phyloP scores from a whole-genome alignment of 1,284 basidiomycete species.

The Ustilago vetiveriae region DNA sequence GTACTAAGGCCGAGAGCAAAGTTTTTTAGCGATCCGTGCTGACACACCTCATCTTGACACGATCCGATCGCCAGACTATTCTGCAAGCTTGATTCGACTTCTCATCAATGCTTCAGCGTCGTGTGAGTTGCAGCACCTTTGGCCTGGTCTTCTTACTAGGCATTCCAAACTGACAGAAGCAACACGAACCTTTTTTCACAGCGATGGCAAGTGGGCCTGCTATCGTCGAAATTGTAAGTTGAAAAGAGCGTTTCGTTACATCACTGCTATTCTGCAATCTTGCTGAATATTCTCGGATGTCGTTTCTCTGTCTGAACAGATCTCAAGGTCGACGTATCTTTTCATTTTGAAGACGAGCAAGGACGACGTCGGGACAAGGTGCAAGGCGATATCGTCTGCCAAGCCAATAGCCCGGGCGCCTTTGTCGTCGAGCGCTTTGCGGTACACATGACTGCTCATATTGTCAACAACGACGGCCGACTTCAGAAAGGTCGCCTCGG shows the following conservation, averaged over 20 bases:
- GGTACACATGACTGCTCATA: slow-evolving; percentile 29
- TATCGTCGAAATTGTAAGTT: slow-evolving; percentile 42
- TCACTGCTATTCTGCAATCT: no score
- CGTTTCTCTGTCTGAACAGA: not conserved
- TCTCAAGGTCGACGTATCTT: slow-evolving; percentile 42
- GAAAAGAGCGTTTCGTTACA: no score
- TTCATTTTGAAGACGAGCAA: slow-evolving; percentile 19
- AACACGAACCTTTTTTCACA: not conserved
- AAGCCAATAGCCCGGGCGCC: not conserved
- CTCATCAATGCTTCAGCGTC: slow-evolving; percentile 43
- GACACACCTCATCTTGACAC: not conserved
- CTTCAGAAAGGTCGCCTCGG: slow-evolving; percentile 22
- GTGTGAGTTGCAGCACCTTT: slow-evolving; percentile 8
- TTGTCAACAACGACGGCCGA: slow-evolving; percentile 19
- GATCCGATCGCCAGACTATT: slow-evolving; percentile 4
- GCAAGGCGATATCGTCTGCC: slow-evolving; percentile 11
- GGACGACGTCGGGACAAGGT: slow-evolving; percentile 12
- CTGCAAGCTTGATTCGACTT: slow-evolving; percentile 40
- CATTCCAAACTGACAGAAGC: not conserved
- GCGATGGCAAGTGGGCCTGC: slow-evolving; percentile 49
- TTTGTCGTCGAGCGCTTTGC: slow-evolving; percentile 25
- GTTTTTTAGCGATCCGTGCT: not conserved
- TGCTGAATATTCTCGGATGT: no score
- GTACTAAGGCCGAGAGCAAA: not conserved
- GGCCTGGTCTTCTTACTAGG: no score